phyloP scores from a whole-genome alignment of 306 rosid genomes.

The Glycine latifolia region DNA sequence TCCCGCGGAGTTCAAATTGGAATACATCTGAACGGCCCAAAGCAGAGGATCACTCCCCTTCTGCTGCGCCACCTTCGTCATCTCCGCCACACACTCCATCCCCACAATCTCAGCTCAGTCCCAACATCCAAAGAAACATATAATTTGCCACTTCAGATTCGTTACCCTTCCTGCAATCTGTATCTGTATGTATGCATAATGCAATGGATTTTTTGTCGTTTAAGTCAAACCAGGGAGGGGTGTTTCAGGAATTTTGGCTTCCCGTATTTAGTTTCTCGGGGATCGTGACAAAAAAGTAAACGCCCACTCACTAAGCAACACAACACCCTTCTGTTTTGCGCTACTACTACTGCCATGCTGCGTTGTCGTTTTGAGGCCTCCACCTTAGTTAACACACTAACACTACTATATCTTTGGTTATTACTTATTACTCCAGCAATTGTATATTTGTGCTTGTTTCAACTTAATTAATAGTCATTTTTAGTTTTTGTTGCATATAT shows the following conservation, averaged over 20 bases:
- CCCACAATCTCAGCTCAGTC: neutral
- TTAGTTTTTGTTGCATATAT: too few species aligned
- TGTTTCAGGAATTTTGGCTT: neutral
- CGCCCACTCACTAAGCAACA: neutral
- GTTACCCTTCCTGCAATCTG: too few species aligned
- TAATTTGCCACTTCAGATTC: too few species aligned
- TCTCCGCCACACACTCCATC: slow-evolving; percentile 68
- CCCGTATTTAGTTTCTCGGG: neutral
- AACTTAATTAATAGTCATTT: too few species aligned
- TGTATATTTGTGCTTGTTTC: too few species aligned
- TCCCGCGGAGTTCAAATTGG: slow-evolving; percentile 77
- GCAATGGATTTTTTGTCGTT: neutral
- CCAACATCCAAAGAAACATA: neutral
- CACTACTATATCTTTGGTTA: too few species aligned
- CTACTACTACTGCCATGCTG: neutral
- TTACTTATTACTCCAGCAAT: too few species aligned
- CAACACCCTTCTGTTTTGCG: neutral
- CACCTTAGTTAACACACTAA: too few species aligned
- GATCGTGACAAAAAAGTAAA: slow-evolving; percentile 29
- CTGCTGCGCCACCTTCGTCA: slow-evolving; percentile 79
- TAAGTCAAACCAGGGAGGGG: slow-evolving; percentile 40
- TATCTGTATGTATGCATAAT: neutral
- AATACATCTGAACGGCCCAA: slow-evolving; percentile 85
- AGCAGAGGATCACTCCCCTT: slow-evolving; percentile 81
- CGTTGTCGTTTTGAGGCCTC: neutral